phyloP scores from a whole-genome alignment of 306 rosid species.

The Potentilla sterilis region DNA sequence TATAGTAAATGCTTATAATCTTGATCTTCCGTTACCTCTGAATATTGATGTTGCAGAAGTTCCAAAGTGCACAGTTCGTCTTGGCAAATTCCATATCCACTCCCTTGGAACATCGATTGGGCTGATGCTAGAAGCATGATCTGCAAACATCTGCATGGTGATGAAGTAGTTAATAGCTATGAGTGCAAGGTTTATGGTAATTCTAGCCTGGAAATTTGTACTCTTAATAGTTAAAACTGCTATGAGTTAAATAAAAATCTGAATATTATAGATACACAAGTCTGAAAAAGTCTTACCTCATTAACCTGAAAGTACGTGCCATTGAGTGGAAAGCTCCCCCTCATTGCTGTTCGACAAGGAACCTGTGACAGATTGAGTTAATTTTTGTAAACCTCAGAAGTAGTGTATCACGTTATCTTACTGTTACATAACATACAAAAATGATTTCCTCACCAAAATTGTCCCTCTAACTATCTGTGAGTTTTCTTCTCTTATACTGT shows the following conservation, averaged over 20 bases:
- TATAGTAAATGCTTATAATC: conserved; percentile 19
- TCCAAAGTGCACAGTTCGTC: conserved; percentile 84
- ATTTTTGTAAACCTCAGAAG: conserved; percentile 16
- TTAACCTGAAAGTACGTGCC: conserved; percentile 96
- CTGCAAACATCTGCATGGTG: conserved; percentile 75
- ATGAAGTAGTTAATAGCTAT: conserved; percentile 8
- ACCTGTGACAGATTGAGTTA: conserved; percentile 41
- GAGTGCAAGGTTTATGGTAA: background rate
- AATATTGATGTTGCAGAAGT: conserved; percentile 76
- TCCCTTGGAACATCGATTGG: conserved; percentile 76
- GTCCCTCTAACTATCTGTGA: conserved; percentile 85
- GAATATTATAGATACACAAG: background rate
- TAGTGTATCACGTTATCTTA: conserved; percentile 1
- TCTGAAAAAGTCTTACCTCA: conserved; percentile 46
- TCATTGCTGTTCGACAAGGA: conserved; percentile 90
- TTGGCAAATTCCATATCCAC: conserved; percentile 90
- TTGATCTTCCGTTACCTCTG: conserved; percentile 44
- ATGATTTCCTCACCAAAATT: conserved; percentile 53
- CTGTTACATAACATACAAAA: background rate
- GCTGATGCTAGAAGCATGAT: conserved; percentile 59
- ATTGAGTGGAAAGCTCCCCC: conserved; percentile 90
- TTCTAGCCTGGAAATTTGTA: conserved; percentile 3
- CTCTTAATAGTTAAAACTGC: too few relatives aligned
- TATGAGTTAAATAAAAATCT: background rate
- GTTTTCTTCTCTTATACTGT: conserved; percentile 64